Percentiles rank a stretch among this genome's conserved stretches.
Evolutionary conservation across 345 rosid species (phyloP).

Genomic region (Syzygium aromaticum): DNA sequence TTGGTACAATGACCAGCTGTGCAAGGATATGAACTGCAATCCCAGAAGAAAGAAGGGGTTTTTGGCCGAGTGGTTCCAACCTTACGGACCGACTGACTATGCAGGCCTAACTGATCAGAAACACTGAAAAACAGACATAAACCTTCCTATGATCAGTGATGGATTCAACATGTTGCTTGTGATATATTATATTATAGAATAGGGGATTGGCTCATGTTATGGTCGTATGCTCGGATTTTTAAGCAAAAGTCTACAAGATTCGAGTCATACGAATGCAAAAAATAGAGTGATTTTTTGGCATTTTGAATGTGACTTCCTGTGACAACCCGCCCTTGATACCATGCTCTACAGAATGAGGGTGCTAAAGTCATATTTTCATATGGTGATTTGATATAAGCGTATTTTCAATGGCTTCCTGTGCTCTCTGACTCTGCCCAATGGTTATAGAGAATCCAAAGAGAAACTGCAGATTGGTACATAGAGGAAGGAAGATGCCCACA

Average conservation of each 20-base stretch:
- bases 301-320: neutral
- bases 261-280: neutral
- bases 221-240: neutral
- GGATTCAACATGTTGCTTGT: neutral
- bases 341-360: neutral
- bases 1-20: conserved; percentile 24
- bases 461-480: neutral
- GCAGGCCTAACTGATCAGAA: neutral
- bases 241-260: neutral
- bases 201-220: neutral
- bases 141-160: neutral
- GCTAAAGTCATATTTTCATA: neutral
- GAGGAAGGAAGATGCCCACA: neutral
- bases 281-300: neutral
- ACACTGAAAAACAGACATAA: neutral
- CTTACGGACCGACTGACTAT: conserved; percentile 29
- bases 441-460: neutral
- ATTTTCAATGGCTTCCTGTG: neutral
- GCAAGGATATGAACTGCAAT: conserved; percentile 35
- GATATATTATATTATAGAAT: neutral
- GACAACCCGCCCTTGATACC: neutral
- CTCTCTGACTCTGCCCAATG: neutral
- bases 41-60: conserved; percentile 26
- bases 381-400: neutral
- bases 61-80: conserved; percentile 19